Percentiles rank a stretch among this genome's conserved stretches.
phyloP scores from a whole-genome alignment of 2,329 filamentous ascomycete genomes.

The Teratosphaeria nubilosa region DNA sequence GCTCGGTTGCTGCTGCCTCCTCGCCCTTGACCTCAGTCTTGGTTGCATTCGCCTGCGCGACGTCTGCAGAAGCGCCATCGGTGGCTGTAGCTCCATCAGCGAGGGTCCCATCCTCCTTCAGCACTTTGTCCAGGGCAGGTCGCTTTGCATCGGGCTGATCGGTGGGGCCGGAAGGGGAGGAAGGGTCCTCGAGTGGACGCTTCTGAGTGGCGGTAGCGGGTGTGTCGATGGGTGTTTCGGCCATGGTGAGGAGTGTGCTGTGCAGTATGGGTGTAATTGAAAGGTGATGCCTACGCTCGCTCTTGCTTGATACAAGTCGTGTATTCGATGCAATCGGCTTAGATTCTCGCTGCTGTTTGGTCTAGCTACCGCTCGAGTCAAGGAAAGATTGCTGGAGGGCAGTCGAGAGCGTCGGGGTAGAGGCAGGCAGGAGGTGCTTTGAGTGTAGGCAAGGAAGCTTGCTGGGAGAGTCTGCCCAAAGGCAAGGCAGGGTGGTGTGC shows the following conservation, averaged over 20 bases:
- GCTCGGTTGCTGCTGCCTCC: neutral
- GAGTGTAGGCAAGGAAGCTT: conserved; percentile 7
- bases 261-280: neutral
- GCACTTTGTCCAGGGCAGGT: conserved; percentile 85
- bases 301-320: conserved; percentile 10
- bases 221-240: conserved; percentile 30
- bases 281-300: conserved; percentile 3
- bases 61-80: conserved; percentile 22
- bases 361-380: conserved; percentile 6
- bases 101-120: conserved; percentile 49
- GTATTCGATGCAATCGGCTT: neutral
- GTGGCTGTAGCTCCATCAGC: conserved; percentile 34
- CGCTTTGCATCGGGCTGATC: conserved; percentile 97
- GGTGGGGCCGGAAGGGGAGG: conserved; percentile 79
- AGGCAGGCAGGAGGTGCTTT: conserved; percentile 3
- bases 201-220: conserved; percentile 59
- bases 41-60: conserved; percentile 9
- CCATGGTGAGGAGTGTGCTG: conserved; percentile 13
- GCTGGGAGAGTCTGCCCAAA: conserved; percentile 4
- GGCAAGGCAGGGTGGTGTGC: conserved; percentile 1
- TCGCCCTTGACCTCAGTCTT: conserved; percentile 18
- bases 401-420: conserved; percentile 3
- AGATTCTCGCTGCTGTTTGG: conserved; percentile 4
- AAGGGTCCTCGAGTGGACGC: conserved; percentile 92
- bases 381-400: conserved; percentile 5